Conservation (phyloP, 1,139 yeast species). For the Yarrowia galli region DNA sequence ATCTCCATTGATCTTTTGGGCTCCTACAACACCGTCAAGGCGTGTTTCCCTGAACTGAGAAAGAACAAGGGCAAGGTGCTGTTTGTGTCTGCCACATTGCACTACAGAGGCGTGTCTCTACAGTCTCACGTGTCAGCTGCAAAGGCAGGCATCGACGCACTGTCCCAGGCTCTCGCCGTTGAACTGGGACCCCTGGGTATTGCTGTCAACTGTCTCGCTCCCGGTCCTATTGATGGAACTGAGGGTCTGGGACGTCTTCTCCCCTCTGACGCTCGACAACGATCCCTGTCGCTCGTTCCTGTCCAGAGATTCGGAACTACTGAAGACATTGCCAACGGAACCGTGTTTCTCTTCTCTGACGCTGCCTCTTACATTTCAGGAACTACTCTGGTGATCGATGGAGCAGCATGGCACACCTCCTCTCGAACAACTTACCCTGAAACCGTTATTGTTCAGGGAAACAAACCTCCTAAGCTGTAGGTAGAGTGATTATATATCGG, state of each 20-base stretch:
- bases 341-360: slow-evolving; percentile 81
- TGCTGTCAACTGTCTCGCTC: slow-evolving; percentile 81
- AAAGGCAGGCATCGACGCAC: slow-evolving; percentile 90
- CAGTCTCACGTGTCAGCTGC: slow-evolving; percentile 92
- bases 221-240: slow-evolving; percentile 82
- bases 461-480: slow-evolving; percentile 30
- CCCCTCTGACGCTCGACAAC: slow-evolving; percentile 55
- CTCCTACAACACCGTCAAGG: slow-evolving; percentile 85
- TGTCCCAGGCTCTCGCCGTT: slow-evolving; percentile 82
- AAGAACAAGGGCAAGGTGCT: slow-evolving; percentile 70
- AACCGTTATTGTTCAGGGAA: slow-evolving; percentile 17
- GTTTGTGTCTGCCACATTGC: slow-evolving; percentile 86
- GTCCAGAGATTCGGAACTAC: slow-evolving; percentile 78
- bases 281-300: slow-evolving; percentile 58
- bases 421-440: slow-evolving; percentile 18
- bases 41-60: slow-evolving; percentile 69
- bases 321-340: slow-evolving; percentile 85
- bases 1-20: slow-evolving; percentile 85
- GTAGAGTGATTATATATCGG: background rate
- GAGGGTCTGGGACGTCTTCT: slow-evolving; percentile 74
- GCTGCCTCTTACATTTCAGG: slow-evolving; percentile 85
- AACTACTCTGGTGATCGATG: slow-evolving; percentile 81
- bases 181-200: slow-evolving; percentile 90
- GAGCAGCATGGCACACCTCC: slow-evolving; percentile 80
- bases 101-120: slow-evolving; percentile 86